Evolutionary conservation across 169 alveolate genomes (phyloP).

Genomic region (Babesia sp.): DNA sequence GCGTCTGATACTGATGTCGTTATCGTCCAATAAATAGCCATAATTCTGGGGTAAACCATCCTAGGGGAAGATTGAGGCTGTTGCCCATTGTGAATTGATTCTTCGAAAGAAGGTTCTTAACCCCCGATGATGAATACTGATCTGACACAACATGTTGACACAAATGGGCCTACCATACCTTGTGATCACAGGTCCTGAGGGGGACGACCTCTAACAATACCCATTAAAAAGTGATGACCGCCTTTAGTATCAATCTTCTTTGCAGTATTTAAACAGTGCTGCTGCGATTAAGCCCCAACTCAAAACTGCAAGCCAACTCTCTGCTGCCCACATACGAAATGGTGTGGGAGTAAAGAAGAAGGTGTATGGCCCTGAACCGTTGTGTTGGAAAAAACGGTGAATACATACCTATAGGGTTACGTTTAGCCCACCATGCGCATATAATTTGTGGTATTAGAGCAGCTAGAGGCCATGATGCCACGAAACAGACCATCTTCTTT

Average conservation of each 20-base stretch:
- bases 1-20: not conserved
- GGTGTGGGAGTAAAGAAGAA: constrained; percentile 50
- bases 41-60: constrained; percentile 32
- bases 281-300: constrained; percentile 47
- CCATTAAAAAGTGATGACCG: not conserved
- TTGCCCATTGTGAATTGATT: constrained; percentile 65
- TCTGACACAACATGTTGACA: constrained; percentile 54
- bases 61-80: not conserved
- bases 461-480: constrained; percentile 46
- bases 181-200: constrained; percentile 72
- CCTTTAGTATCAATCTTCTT: not conserved
- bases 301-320: constrained; percentile 26
- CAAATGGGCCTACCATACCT: constrained; percentile 66
- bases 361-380: constrained; percentile 37
- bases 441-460: constrained; percentile 40
- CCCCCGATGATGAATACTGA: constrained; percentile 68
- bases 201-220: too few species aligned
- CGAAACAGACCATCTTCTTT: constrained; percentile 41
- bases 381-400: not conserved
- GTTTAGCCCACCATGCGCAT: constrained; percentile 10
- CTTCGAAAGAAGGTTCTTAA: constrained; percentile 72
- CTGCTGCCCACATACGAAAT: constrained; percentile 30
- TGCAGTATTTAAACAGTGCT: constrained; percentile 20
- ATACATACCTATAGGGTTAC: constrained; percentile 47
- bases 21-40: not conserved